phyloP scores from a whole-genome alignment of 1,284 basidiomycete genomes.

The Phlebopus sp. region DNA sequence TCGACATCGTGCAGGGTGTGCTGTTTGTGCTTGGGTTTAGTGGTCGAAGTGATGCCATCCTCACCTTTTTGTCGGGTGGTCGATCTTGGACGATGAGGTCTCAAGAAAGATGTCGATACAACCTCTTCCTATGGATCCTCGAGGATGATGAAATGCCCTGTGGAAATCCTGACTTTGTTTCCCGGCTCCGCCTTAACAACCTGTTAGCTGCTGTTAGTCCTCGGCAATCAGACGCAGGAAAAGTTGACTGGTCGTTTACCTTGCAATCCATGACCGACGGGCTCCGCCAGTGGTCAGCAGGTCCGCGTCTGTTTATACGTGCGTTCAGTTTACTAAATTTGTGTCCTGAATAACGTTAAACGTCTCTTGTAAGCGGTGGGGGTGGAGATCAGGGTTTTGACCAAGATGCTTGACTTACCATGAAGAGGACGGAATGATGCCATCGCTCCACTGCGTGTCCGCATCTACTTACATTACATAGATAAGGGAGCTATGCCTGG shows the following conservation, averaged over 20 bases:
- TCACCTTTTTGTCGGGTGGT: too few species aligned
- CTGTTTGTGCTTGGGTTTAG: too few species aligned
- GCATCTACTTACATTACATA: too few species aligned
- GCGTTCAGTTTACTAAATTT: slow-evolving; percentile 4
- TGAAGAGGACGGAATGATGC: background rate
- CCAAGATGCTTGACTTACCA: background rate
- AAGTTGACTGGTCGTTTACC: background rate
- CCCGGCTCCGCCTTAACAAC: background rate
- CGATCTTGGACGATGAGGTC: too few species aligned
- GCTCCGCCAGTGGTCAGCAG: background rate
- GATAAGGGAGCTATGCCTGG: too few species aligned
- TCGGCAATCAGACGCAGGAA: background rate
- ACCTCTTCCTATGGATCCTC: background rate
- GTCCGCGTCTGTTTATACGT: background rate
- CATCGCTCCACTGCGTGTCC: background rate
- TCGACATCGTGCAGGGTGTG: background rate
- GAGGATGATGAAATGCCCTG: background rate
- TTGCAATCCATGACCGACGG: background rate
- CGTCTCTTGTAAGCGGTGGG: slow-evolving; percentile 6
- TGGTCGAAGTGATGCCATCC: too few species aligned
- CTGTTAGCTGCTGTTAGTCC: background rate
- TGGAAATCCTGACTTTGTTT: background rate
- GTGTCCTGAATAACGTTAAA: slow-evolving; percentile 4
- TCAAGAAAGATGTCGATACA: too few species aligned
- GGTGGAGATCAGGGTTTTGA: slow-evolving; percentile 2